phyloP scores from a whole-genome alignment of 805 yeast genomes.

The Wickerhamomyces rabaulensis region DNA sequence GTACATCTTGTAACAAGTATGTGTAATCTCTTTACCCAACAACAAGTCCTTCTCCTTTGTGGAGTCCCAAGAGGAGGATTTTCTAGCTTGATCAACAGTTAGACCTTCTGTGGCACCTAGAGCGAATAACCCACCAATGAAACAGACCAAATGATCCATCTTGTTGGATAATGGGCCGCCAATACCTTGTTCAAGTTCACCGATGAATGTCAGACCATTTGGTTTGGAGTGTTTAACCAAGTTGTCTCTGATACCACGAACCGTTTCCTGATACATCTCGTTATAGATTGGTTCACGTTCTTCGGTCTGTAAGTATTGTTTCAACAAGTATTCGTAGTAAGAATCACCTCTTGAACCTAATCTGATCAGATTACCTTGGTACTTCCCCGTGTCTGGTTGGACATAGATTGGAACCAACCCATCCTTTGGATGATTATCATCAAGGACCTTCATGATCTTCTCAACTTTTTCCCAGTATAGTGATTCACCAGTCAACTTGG shows the following conservation, averaged over 20 bases:
- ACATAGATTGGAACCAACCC: constrained; percentile 84
- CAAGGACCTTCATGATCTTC: constrained; percentile 63
- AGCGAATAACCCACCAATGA: constrained; percentile 84
- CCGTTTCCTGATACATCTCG: constrained; percentile 72
- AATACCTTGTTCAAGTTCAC: constrained; percentile 74
- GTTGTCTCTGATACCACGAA: constrained; percentile 69
- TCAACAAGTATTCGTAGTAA: constrained; percentile 82
- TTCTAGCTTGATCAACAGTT: constrained; percentile 48
- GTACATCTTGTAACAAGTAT: constrained; percentile 84
- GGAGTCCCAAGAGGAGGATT: constrained; percentile 50
- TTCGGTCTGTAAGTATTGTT: constrained; percentile 78
- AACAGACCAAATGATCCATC: constrained; percentile 93
- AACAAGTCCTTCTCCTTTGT: constrained; percentile 57
- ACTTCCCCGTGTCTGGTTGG: constrained; percentile 68
- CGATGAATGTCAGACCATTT: constrained; percentile 58
- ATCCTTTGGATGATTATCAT: constrained; percentile 55
- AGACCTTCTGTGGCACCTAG: constrained; percentile 84
- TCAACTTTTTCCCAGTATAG: constrained; percentile 79
- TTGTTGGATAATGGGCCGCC: constrained; percentile 54
- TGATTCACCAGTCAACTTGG: constrained; percentile 73
- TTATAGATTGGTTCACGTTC: constrained; percentile 55
- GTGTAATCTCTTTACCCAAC: constrained; percentile 68
- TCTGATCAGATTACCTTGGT: constrained; percentile 60
- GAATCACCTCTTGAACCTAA: constrained; percentile 92
- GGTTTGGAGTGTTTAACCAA: constrained; percentile 59